Percentiles rank a stretch among this genome's conserved stretches.
These are phyloP conservation scores for Sporisorium scitamineum DNA, from an alignment of 1,284 basidiomycete species.

Conservation along the genomic window DNA sequence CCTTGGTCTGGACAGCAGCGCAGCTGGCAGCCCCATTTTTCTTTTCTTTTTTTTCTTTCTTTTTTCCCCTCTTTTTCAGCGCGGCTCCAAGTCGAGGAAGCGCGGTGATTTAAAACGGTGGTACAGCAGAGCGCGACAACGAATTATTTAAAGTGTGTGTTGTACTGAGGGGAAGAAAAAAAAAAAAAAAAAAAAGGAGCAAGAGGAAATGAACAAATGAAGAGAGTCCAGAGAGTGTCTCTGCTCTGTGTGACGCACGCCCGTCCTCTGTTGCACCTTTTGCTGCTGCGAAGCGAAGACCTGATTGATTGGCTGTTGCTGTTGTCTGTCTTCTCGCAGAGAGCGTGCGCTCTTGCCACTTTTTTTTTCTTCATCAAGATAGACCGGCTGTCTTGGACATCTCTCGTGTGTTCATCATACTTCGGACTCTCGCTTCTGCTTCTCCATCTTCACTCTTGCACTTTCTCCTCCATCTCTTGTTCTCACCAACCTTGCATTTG, in stretches of 20 bases:
- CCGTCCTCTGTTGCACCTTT: too few relatives aligned
- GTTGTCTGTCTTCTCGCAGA: slow-evolving; percentile 4
- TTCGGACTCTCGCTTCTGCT: neutral
- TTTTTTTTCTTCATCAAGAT: slow-evolving; percentile 2
- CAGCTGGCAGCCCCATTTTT: neutral
- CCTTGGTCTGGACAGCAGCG: too few relatives aligned
- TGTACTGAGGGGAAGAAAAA: too few relatives aligned
- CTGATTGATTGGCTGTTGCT: slow-evolving; percentile 13
- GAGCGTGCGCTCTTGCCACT: slow-evolving; percentile 22
- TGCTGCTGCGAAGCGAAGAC: too few relatives aligned
- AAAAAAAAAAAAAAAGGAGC: neutral
- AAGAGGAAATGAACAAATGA: neutral
- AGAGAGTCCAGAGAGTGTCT: too few relatives aligned
- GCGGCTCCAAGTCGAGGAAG: neutral
- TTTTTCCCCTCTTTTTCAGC: too few relatives aligned
- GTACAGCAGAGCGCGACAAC: neutral
- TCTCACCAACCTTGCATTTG: neutral
- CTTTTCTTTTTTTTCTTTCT: too few relatives aligned
- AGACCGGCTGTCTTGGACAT: neutral
- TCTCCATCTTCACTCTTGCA: neutral
- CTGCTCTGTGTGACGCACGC: neutral
- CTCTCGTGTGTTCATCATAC: slow-evolving; percentile 5
- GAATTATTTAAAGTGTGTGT: slow-evolving; percentile 2
- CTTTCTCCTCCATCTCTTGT: neutral
- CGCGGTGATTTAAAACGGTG: neutral